Evolutionary conservation across 2,329 filamentous ascomycete species (phyloP).

Genomic region (Aspergillus candidus): DNA sequence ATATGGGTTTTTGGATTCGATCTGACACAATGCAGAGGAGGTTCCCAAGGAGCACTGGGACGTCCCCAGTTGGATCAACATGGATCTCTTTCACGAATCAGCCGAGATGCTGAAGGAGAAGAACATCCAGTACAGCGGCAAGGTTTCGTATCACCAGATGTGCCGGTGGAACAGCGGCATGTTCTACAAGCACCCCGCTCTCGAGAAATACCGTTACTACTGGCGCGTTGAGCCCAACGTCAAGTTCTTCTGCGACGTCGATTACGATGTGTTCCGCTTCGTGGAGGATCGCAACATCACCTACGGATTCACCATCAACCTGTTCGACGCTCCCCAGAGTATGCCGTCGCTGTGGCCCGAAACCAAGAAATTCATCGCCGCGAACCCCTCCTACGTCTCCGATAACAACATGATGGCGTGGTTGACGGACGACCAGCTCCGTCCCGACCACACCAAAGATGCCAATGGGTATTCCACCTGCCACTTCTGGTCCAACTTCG

Average conservation of each 20-base stretch:
- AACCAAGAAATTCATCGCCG: slow-evolving; percentile 80
- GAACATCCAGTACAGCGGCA: slow-evolving; percentile 82
- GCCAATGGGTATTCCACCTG: slow-evolving; percentile 96
- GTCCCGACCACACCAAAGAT: slow-evolving; percentile 71
- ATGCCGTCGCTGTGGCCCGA: slow-evolving; percentile 93
- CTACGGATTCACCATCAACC: slow-evolving; percentile 96
- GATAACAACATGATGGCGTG: slow-evolving; percentile 81
- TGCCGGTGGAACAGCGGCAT: slow-evolving; percentile 98
- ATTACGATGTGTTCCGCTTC: slow-evolving; percentile 97
- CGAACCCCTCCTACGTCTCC: slow-evolving; percentile 74
- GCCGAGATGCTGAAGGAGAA: slow-evolving; percentile 75
- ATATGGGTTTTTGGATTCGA: background rate
- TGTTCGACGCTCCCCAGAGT: slow-evolving; percentile 85
- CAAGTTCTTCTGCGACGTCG: slow-evolving; percentile 97
- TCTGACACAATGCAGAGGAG: slow-evolving; percentile 53
- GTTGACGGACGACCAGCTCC: slow-evolving; percentile 69
- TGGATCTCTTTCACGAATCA: slow-evolving; percentile 78
- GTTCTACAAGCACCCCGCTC: slow-evolving; percentile 92
- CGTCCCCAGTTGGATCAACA: slow-evolving; percentile 84
- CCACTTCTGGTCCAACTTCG: slow-evolving; percentile 99
- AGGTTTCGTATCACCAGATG: slow-evolving; percentile 96
- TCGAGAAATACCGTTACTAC: slow-evolving; percentile 80
- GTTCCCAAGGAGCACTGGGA: slow-evolving; percentile 97
- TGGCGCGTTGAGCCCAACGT: slow-evolving; percentile 99
- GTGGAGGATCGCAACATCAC: slow-evolving; percentile 99